Conservation (phyloP, 2,329 filamentous ascomycete species). For the Amauroascus verrucosus region DNA sequence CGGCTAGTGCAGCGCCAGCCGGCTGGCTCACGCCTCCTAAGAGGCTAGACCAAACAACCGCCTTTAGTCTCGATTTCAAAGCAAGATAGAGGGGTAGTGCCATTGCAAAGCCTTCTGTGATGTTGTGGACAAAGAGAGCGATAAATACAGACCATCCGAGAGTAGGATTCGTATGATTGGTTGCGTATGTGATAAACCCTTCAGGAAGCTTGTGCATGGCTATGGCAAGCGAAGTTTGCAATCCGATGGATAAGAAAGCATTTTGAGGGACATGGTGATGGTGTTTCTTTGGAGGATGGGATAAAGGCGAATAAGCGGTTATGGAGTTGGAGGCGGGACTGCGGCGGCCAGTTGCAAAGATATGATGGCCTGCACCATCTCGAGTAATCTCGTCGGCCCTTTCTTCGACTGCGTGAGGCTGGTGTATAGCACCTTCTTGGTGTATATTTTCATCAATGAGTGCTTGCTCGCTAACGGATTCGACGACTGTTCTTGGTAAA, state of each 20-base stretch:
- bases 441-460: not conserved
- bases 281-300: slow-evolving; percentile 42
- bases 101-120: slow-evolving; percentile 92
- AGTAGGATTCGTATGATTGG: slow-evolving; percentile 85
- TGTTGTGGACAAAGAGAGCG: slow-evolving; percentile 95
- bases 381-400: not conserved
- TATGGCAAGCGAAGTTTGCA: slow-evolving; percentile 91
- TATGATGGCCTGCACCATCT: not conserved
- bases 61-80: slow-evolving; percentile 64
- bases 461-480: not conserved
- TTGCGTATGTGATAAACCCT: slow-evolving; percentile 82
- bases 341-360: not conserved
- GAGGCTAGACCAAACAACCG: slow-evolving; percentile 73
- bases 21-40: slow-evolving; percentile 83
- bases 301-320: slow-evolving; percentile 5
- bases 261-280: slow-evolving; percentile 95
- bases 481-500: not conserved
- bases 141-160: slow-evolving; percentile 89
- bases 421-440: not conserved
- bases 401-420: not conserved
- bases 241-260: slow-evolving; percentile 84
- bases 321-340: not conserved
- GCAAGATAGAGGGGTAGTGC: slow-evolving; percentile 88
- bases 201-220: slow-evolving; percentile 92
- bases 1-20: slow-evolving; percentile 71